Conservation (phyloP, 768 basidiomycete genomes). For the Auricularia sp. region DNA sequence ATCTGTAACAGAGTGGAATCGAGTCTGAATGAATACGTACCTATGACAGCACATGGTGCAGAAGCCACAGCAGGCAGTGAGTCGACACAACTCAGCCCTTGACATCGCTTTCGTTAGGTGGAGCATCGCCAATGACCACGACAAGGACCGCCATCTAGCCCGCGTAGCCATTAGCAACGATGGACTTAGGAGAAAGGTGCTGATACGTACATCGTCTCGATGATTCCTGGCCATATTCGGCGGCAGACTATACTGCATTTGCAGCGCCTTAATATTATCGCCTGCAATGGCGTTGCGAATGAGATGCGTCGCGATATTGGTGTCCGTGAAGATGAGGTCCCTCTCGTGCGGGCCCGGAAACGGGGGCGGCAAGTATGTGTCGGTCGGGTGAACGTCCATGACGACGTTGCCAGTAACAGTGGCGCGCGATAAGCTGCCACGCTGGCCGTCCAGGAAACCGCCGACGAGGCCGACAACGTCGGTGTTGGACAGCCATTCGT, state of each 20-base stretch:
- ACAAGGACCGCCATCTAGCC: not conserved
- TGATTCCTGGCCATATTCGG: not conserved
- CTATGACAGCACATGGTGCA: no score
- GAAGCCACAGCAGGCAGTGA: no score
- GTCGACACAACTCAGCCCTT: not conserved
- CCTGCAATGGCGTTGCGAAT: slow-evolving; percentile 93
- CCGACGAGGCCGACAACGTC: slow-evolving; percentile 83
- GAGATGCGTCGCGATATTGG: slow-evolving; percentile 69
- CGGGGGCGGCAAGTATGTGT: slow-evolving; percentile 31
- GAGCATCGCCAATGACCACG: not conserved
- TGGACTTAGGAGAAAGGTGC: not conserved
- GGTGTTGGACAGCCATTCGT: slow-evolving; percentile 56
- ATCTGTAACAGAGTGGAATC: no score
- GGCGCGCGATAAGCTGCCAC: slow-evolving; percentile 49
- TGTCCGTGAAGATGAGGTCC: slow-evolving; percentile 40
- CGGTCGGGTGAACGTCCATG: slow-evolving; percentile 22
- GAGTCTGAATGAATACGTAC: no score
- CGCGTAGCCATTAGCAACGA: not conserved
- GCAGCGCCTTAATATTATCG: not conserved
- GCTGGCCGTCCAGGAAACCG: slow-evolving; percentile 65
- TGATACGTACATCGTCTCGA: not conserved
- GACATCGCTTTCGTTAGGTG: not conserved
- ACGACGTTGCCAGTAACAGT: slow-evolving; percentile 30
- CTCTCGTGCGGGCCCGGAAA: slow-evolving; percentile 51
- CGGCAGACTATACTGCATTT: not conserved